Evolutionary conservation across 305 asterid genomes (phyloP), one percentile per base, ranked within the genome.

Genomic region (Nicotiana rustica): DNA sequence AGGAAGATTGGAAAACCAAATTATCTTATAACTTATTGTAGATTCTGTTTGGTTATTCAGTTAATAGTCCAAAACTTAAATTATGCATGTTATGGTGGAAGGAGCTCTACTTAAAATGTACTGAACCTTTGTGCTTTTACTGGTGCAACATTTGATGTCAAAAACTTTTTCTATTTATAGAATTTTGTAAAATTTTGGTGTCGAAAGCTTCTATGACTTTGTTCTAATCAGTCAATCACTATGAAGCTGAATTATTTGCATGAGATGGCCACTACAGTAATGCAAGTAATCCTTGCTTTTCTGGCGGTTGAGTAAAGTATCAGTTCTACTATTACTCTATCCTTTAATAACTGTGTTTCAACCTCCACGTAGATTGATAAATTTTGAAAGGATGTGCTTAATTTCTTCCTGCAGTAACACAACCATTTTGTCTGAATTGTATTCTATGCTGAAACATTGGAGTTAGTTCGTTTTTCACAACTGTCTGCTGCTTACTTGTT

Each of bases 381-480:
- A 66, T 66, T 65, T 1, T 29, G 70, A 29, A 12, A 10, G 14
- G 31, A 64, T 64, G 67, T 7, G 5, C 18, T 66, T 66, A 29
- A 13, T 66, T 29, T 66, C 41, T 13, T 31, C 18, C 10, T 21
- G 36, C 68, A 25, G 68, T 5, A 10, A 25, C 36, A 21, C 68
- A 4, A 29, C 78, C 78, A 47, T 47, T 19, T 1, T 44, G 21
- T 12, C 4, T 73, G 79, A 47, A 21, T 73, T 3, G 61, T 71
- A 44, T 73, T 41, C 47, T 73, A 70, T 10, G 4, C 78, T 19
- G 36, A 44, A 69, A 69, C 13, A 41, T 6, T 69, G 77, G n/a
- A 38, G 77, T 29, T 70, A 18, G 59, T 75, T 49, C 21, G 14
- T 47, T 71, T 47, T 71, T 47, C 38, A 71, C 4, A 71, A 71